Percentiles rank a stretch among this genome's conserved stretches.
Conservation (phyloP, 495 filamentous ascomycete species). For the Aspergillus kassunensis region DNA sequence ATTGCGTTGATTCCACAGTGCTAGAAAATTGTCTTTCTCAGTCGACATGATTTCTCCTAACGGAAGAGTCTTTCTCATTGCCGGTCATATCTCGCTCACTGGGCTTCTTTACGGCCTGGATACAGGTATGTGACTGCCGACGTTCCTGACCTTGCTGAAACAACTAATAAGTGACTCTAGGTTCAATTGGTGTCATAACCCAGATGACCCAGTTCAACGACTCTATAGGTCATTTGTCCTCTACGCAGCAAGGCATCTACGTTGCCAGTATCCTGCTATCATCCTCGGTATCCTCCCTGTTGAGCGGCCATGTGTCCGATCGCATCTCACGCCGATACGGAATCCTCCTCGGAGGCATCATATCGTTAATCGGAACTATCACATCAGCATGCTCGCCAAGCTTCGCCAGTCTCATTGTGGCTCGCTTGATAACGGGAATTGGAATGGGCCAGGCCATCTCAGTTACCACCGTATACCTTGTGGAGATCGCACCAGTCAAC, state of each 20-base stretch:
- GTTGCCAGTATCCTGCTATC: slow-evolving; percentile 12
- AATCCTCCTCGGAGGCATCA: slow-evolving; percentile 5
- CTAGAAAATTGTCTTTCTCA: background rate
- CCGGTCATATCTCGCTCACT: slow-evolving; percentile 13
- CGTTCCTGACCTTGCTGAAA: too few species aligned
- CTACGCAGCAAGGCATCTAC: slow-evolving; percentile 13
- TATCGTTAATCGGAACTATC: slow-evolving; percentile 9
- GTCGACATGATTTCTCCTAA: slow-evolving; percentile 5
- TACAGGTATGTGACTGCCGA: slow-evolving; percentile 8
- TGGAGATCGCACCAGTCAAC: slow-evolving; percentile 9
- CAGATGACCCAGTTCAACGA: slow-evolving; percentile 10
- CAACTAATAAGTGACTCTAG: background rate
- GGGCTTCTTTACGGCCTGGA: slow-evolving; percentile 15
- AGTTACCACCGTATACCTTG: slow-evolving; percentile 14
- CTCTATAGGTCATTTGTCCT: slow-evolving; percentile 7
- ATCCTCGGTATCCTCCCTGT: slow-evolving; percentile 10
- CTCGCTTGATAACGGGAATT: slow-evolving; percentile 10
- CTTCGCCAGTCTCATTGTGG: slow-evolving; percentile 13
- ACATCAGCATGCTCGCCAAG: slow-evolving; percentile 4
- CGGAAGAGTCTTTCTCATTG: slow-evolving; percentile 7
- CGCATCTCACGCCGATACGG: slow-evolving; percentile 15
- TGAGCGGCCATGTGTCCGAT: slow-evolving; percentile 12
- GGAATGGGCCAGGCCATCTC: slow-evolving; percentile 16
- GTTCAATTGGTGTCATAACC: slow-evolving; percentile 12
- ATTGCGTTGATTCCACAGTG: background rate